Evolutionary conservation across 2,329 filamentous ascomycete species (phyloP).

Genomic region (Aureobasidium melanogenum): DNA sequence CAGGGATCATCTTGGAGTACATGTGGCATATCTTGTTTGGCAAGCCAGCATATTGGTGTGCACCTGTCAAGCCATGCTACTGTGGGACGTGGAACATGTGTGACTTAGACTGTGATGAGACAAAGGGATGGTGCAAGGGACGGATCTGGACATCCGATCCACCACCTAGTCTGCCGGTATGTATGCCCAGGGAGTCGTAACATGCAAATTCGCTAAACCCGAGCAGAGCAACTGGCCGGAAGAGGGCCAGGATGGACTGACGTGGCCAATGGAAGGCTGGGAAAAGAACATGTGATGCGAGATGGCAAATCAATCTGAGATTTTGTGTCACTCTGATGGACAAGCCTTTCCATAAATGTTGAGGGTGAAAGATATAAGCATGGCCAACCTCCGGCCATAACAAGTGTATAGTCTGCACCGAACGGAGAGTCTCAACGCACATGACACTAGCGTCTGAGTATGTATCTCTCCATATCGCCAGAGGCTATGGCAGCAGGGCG

Average conservation of each 20-base stretch:
- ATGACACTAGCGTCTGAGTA: too few relatives aligned
- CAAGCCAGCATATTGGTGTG: background rate
- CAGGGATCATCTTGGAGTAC: background rate
- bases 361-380: too few relatives aligned
- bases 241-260: background rate
- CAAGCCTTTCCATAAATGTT: background rate
- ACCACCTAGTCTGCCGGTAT: background rate
- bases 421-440: too few relatives aligned
- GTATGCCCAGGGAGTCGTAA: background rate
- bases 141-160: background rate
- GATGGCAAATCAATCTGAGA: too few relatives aligned
- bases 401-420: too few relatives aligned
- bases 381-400: too few relatives aligned
- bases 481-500: too few relatives aligned
- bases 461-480: too few relatives aligned
- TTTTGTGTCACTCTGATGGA: too few relatives aligned
- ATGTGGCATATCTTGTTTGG: background rate
- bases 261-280: background rate
- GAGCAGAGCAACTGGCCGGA: background rate
- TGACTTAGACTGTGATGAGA: background rate
- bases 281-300: too few relatives aligned
- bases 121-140: background rate
- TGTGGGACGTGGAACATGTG: background rate
- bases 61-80: background rate
- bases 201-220: background rate